Percentiles rank a stretch among this genome's conserved stretches.
phyloP scores from a whole-genome alignment of 345 rosid genomes.

The Gossypium turneri region DNA sequence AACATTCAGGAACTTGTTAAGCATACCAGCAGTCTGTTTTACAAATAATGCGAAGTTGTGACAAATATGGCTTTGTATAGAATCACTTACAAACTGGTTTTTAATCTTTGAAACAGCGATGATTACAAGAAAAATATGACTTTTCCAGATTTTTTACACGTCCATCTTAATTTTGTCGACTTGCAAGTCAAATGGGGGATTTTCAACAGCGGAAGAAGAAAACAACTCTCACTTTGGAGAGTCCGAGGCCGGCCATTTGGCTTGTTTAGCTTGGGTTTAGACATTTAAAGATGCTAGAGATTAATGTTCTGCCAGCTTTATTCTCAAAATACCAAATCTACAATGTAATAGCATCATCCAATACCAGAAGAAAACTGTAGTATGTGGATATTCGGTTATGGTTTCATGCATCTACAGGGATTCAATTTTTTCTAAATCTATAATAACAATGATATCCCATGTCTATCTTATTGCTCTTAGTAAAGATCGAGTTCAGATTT shows the following conservation, averaged over 20 bases:
- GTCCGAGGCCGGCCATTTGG: too few relatives aligned
- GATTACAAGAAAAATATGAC: slow-evolving; percentile 6
- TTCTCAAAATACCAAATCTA: background rate
- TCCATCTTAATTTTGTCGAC: background rate
- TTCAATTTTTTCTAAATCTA: too few relatives aligned
- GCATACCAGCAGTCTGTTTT: slow-evolving; percentile 17
- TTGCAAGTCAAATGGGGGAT: too few relatives aligned
- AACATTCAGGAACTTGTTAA: slow-evolving; percentile 27
- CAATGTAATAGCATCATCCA: background rate
- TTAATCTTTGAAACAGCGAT: slow-evolving; percentile 3
- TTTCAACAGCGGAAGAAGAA: too few relatives aligned
- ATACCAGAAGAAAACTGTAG: background rate
- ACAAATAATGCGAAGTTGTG: background rate
- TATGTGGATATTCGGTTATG: too few relatives aligned
- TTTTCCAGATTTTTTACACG: background rate
- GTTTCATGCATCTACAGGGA: too few relatives aligned
- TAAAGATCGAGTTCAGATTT: too few relatives aligned
- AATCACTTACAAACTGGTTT: background rate
- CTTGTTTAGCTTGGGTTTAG: too few relatives aligned
- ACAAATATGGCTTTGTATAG: background rate
- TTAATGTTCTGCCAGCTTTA: background rate
- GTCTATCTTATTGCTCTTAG: too few relatives aligned
- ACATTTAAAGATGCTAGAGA: too few relatives aligned
- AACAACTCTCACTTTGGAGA: too few relatives aligned
- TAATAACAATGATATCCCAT: too few relatives aligned